phyloP scores from a whole-genome alignment of 2,329 filamentous ascomycete species.

The Thielaviopsis euricoi region DNA sequence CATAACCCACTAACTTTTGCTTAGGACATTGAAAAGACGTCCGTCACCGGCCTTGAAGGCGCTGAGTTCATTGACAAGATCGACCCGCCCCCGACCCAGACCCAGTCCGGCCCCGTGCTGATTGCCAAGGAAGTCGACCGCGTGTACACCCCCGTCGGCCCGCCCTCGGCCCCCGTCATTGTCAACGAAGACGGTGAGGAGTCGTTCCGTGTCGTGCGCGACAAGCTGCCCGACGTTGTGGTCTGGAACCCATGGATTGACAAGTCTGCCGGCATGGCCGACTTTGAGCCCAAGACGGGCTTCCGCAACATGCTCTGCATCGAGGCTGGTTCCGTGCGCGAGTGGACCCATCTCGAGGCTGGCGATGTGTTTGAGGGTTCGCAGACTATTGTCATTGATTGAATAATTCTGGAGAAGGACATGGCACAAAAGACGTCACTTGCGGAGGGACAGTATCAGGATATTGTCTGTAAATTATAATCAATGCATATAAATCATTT shows the following conservation, averaged over 20 bases:
- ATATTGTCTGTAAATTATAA: neutral
- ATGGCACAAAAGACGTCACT: neutral
- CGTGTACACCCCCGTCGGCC: slow-evolving; percentile 59
- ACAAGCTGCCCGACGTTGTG: slow-evolving; percentile 75
- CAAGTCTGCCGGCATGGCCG: slow-evolving; percentile 64
- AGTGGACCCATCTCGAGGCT: slow-evolving; percentile 71
- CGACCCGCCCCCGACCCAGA: slow-evolving; percentile 44
- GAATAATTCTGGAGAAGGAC: neutral
- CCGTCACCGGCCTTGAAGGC: slow-evolving; percentile 59
- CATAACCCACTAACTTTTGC: neutral
- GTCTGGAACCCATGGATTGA: slow-evolving; percentile 96
- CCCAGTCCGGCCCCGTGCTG: slow-evolving; percentile 44
- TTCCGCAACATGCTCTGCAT: slow-evolving; percentile 91
- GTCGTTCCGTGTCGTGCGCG: slow-evolving; percentile 58
- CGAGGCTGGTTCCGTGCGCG: slow-evolving; percentile 70
- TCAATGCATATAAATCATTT: neutral
- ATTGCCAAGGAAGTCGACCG: slow-evolving; percentile 74
- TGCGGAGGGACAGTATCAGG: neutral
- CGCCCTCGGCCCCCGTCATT: slow-evolving; percentile 38
- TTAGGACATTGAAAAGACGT: slow-evolving; percentile 62
- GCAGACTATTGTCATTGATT: slow-evolving; percentile 29
- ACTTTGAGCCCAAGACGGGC: slow-evolving; percentile 78
- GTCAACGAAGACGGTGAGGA: slow-evolving; percentile 48
- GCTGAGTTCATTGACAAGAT: slow-evolving; percentile 76
- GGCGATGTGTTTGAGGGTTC: slow-evolving; percentile 51